Base-by-base conservation (phyloP, 257 asterid species). In the Solanum sejunctum region DNA sequence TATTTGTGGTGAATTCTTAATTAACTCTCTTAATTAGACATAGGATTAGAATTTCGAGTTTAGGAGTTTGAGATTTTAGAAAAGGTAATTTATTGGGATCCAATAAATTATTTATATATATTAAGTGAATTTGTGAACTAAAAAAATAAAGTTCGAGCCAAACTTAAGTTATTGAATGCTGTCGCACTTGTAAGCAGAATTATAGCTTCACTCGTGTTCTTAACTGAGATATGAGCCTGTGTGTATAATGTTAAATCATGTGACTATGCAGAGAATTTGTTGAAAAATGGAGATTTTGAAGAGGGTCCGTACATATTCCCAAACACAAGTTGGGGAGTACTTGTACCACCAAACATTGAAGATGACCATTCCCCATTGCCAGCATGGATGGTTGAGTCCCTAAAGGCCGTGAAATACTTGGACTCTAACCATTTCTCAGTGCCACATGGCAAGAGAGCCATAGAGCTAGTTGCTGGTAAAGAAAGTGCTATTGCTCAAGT, bases 401-500 rank as follows among this genome's bases (percentile, higher is more conserved):
- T 95, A 61, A 96, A 95, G 70, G 98, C 99, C 10, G 96, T 96
- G 0, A 96, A 95, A 79, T 96, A 95, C 95, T 89, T 96, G 2
- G 98, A 96, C 58, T 73, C 97, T 0, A 97, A 92, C 20, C 99
- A 96, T 28, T 96, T 93, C 91, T 92, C 98, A 0, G 97, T 96
- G 56, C 99, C 99, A 51, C 90, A 85, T 2, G 98, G 97, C 3
- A 92, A 73, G 49, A 92, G 99, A 12, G 98, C 97, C 0, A 77
- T 96, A 12, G 99, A 96, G 87, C 95, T 96, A 1, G 98, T 96
- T 2, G 99, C 98, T 0, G 99, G 99, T 0, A 94, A 91, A 88
- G 99, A 96, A 69, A 95, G 99, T n/a, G 99, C 99, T 23, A 91
- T 96, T 13, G 98, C 98, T 1, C 98, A 96, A 79, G 93, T 95